phyloP scores from a whole-genome alignment of 257 asterid genomes.

The Penstemon eatonii region DNA sequence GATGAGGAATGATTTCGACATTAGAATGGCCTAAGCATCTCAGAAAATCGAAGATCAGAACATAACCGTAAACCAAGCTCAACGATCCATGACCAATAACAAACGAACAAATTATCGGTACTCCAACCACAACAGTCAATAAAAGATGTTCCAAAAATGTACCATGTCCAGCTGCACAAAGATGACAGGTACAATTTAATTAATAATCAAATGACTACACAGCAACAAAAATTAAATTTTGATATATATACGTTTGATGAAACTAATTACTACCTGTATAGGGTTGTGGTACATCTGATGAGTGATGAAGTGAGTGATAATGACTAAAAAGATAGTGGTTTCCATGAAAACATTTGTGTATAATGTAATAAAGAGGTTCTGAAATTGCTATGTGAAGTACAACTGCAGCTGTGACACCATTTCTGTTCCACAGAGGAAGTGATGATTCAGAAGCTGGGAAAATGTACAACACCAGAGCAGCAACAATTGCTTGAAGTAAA shows the following conservation, averaged over 20 bases:
- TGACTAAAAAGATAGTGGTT: conserved; percentile 42
- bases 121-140: conserved; percentile 57
- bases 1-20: conserved; percentile 75
- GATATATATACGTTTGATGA: no score
- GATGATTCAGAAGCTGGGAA: conserved; percentile 36
- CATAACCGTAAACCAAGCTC: conserved; percentile 58
- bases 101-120: conserved; percentile 65
- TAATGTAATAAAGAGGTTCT: conserved; percentile 72
- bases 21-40: conserved; percentile 90
- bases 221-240: no score
- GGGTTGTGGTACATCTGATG: conserved; percentile 76
- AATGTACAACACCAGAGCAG: conserved; percentile 42
- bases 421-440: conserved; percentile 56
- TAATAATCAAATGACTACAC: neutral
- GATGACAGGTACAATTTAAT: neutral
- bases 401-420: conserved; percentile 52
- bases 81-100: conserved; percentile 66
- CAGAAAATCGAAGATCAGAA: conserved; percentile 59
- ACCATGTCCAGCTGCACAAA: conserved; percentile 74
- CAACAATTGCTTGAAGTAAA: conserved; percentile 68
- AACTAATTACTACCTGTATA: conserved; percentile 50
- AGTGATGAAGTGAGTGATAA: conserved; percentile 80
- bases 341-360: conserved; percentile 72
- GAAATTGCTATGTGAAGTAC: conserved; percentile 62
- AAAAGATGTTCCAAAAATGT: conserved; percentile 69